Evolutionary conservation across 345 rosid species (phyloP), one percentile per base, ranked within the genome.

Genomic region (Microcos paniculata): DNA sequence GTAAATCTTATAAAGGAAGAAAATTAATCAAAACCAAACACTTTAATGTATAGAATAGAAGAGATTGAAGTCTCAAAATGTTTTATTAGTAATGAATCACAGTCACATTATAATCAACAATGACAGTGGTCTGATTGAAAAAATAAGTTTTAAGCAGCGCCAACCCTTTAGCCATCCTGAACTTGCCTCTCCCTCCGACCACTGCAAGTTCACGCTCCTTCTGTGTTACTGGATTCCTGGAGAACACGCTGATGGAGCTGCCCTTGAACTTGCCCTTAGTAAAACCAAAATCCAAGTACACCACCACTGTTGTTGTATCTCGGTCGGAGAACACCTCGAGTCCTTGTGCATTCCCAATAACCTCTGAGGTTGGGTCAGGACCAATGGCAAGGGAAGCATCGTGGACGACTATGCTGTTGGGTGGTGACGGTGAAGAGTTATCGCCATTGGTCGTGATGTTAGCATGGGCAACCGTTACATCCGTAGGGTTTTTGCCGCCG

Each of bases 161-260:
- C 56, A 77, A 77, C 24, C 84, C 84, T 77, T 57, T 74, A 45
- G 81, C 78, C 80, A 81, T 63, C 62, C 70, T 77, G 21, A 81
- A 74, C 21, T 69, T 63, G 5, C 77, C 78, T 66, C 80, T 77
- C 16, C 83, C 83, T 57, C 83, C 83, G 23, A 81, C 80, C 71
- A 81, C 78, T 7, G 83, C 80, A 38, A 81, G 55, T 75, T 81
- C 80, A 10, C 80, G 80, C 46, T 13, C 31, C 40, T 74, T 64
- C 62, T 81, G 62, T n/a, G 52, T 18, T 23, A 40, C 51, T 23
- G 80, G 71, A 73, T 81, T 77, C 74, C 67, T 73, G 24, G 83
- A 81, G 45, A 75, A 75, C 74, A 78, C 51, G 23, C 81, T 43
- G 1, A 81, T 55, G 9, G 84, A 81, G 73, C 84, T 81, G 42